These are phyloP conservation scores for Blastocystis sp. DNA, from an alignment of 352 stramenopile genomes.

Conservation along the genomic window DNA sequence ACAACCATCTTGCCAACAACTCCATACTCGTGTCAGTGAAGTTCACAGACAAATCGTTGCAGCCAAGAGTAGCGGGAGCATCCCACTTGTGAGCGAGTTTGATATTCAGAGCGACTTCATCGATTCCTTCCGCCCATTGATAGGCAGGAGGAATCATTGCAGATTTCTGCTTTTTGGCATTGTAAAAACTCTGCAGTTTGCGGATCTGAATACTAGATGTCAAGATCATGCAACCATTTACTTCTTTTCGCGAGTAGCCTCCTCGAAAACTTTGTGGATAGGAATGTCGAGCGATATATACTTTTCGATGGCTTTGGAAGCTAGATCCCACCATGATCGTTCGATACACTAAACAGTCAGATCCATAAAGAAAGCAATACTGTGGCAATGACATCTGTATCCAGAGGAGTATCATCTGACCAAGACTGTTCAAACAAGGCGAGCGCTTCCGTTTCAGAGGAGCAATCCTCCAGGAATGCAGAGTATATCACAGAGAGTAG, in stretches of 20 bases:
- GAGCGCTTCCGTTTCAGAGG: background rate
- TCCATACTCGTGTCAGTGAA: conserved; percentile 25
- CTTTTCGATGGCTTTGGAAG: background rate
- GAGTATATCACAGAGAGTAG: background rate
- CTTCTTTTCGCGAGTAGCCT: conserved; percentile 1
- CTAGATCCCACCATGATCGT: conserved; percentile 27
- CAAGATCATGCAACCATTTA: background rate
- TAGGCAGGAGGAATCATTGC: conserved; percentile 21
- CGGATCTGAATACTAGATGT: conserved; percentile 39
- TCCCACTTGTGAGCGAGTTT: conserved; percentile 61
- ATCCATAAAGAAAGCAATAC: background rate
- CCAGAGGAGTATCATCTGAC: background rate
- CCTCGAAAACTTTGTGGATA: background rate
- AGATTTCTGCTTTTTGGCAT: background rate
- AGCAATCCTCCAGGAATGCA: background rate
- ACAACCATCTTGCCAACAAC: conserved; percentile 1
- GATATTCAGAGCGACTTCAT: conserved; percentile 45
- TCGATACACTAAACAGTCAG: background rate
- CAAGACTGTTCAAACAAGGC: background rate
- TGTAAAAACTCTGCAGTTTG: conserved; percentile 36
- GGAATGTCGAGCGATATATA: background rate
- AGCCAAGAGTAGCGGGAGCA: conserved; percentile 40
- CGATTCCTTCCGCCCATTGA: conserved; percentile 37
- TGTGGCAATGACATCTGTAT: background rate
- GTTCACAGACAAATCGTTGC: conserved; percentile 15